These are phyloP conservation scores for Auricularia sp. DNA, from an alignment of 768 basidiomycete genomes.

Conservation along the genomic window DNA sequence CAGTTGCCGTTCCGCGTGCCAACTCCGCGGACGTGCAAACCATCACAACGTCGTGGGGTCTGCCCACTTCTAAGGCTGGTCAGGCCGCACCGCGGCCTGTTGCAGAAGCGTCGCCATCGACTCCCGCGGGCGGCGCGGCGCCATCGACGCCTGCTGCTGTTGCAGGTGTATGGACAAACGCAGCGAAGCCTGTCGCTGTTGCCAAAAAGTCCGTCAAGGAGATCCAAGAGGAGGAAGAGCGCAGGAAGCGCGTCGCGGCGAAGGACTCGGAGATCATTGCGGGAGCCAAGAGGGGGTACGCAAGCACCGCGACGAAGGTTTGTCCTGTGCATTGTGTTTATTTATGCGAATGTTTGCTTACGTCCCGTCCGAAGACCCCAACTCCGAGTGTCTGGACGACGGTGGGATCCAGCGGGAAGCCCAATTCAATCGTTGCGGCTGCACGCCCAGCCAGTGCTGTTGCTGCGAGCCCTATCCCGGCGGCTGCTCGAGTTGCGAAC, in stretches of 20 bases:
- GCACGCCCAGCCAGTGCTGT: constrained; percentile 19
- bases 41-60: constrained; percentile 73
- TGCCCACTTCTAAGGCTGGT: constrained; percentile 75
- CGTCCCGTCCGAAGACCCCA: not conserved
- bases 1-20: constrained; percentile 36
- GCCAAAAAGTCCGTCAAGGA: constrained; percentile 95
- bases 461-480: constrained; percentile 23
- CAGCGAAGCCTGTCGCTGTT: constrained; percentile 36
- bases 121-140: constrained; percentile 15
- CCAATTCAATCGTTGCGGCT: constrained; percentile 23
- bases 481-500: constrained; percentile 27
- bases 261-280: constrained; percentile 51
- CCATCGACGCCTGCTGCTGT: constrained; percentile 17
- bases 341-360: not conserved
- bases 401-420: constrained; percentile 71
- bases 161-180: constrained; percentile 64
- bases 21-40: constrained; percentile 40
- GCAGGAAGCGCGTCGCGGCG: constrained; percentile 54
- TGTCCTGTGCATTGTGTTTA: constrained; percentile 6
- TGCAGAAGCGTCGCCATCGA: constrained; percentile 35
- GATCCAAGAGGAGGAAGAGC: constrained; percentile 96
- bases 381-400: constrained; percentile 61
- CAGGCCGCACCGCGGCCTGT: constrained; percentile 28
- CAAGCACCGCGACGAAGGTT: constrained; percentile 71
- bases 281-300: constrained; percentile 61